Percentiles rank a stretch among this genome's conserved stretches.
These are phyloP conservation scores for Claviceps sp. DNA, from an alignment of 2,329 filamentous ascomycete species.

Conservation along the genomic window DNA sequence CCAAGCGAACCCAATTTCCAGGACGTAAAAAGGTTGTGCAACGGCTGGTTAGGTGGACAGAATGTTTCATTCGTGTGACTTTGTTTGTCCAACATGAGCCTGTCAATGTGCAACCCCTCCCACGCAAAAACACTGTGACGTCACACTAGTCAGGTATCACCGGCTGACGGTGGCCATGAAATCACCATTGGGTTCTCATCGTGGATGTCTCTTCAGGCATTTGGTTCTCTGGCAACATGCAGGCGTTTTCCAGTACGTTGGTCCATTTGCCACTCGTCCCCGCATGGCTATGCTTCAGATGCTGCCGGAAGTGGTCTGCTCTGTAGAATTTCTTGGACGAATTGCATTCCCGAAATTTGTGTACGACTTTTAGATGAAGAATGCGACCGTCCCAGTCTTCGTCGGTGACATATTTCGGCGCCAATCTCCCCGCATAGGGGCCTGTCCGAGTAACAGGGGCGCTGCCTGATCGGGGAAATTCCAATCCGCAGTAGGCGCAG, in stretches of 20 bases:
- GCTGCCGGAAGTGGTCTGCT: constrained; percentile 94
- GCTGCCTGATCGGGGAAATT: constrained; percentile 51
- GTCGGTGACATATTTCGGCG: constrained; percentile 46
- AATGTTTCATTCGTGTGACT: too few relatives aligned
- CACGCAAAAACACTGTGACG: too few relatives aligned
- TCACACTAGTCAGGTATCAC: too few relatives aligned
- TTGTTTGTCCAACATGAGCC: too few relatives aligned
- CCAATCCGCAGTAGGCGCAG: constrained; percentile 91
- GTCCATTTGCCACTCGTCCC: constrained; percentile 98
- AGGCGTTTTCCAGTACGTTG: constrained; percentile 91
- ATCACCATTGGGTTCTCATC: too few relatives aligned
- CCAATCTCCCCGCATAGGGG: constrained; percentile 20
- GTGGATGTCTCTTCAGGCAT: constrained; percentile 16
- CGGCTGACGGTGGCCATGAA: too few relatives aligned
- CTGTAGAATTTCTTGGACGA: constrained; percentile 96
- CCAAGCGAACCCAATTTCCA: too few relatives aligned
- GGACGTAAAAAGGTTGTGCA: too few relatives aligned
- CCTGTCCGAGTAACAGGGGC: constrained; percentile 17
- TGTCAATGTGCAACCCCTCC: too few relatives aligned
- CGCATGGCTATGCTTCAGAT: constrained; percentile 93
- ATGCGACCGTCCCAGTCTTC: constrained; percentile 81
- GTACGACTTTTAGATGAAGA: constrained; percentile 75
- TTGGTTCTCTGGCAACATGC: constrained; percentile 76
- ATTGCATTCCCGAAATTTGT: constrained; percentile 98
- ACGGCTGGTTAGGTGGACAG: too few relatives aligned